phyloP scores from a whole-genome alignment of 352 stramenopile genomes.

The Globisporangium heterothallicum region DNA sequence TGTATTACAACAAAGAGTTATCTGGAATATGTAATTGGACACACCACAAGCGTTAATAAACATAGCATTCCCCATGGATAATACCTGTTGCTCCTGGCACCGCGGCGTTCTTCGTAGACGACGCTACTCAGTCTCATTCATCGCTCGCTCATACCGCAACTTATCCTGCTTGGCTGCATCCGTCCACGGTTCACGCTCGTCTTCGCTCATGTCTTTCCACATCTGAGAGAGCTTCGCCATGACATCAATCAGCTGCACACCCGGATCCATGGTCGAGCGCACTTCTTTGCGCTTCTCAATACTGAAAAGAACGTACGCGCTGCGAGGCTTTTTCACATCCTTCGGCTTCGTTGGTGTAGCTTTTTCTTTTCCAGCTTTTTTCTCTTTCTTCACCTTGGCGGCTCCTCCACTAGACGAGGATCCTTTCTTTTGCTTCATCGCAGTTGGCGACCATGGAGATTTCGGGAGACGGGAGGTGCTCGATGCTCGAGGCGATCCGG shows the following conservation, averaged over 20 bases:
- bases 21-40: too few species aligned
- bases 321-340: slow-evolving; percentile 44
- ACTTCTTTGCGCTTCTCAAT: slow-evolving; percentile 55
- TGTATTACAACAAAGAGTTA: too few species aligned
- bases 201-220: slow-evolving; percentile 54
- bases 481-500: slow-evolving; percentile 4
- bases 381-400: slow-evolving; percentile 53
- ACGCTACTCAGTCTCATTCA: slow-evolving; percentile 44
- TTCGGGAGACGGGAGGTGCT: slow-evolving; percentile 32
- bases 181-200: slow-evolving; percentile 51
- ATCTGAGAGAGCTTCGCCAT: slow-evolving; percentile 49
- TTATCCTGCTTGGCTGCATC: slow-evolving; percentile 53
- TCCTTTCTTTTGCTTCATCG: slow-evolving; percentile 51
- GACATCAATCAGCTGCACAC: slow-evolving; percentile 52
- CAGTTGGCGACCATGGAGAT: slow-evolving; percentile 58
- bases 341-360: slow-evolving; percentile 5
- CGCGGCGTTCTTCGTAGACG: too few species aligned
- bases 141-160: slow-evolving; percentile 61
- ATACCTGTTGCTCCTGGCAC: not conserved
- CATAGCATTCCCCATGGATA: not conserved
- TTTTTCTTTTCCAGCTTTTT: slow-evolving; percentile 23
- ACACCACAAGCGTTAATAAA: not conserved
- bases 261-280: slow-evolving; percentile 29
- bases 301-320: slow-evolving; percentile 67
- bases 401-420: not conserved